Conservation (phyloP, 1,284 basidiomycete genomes). For the Athelia sp. region DNA sequence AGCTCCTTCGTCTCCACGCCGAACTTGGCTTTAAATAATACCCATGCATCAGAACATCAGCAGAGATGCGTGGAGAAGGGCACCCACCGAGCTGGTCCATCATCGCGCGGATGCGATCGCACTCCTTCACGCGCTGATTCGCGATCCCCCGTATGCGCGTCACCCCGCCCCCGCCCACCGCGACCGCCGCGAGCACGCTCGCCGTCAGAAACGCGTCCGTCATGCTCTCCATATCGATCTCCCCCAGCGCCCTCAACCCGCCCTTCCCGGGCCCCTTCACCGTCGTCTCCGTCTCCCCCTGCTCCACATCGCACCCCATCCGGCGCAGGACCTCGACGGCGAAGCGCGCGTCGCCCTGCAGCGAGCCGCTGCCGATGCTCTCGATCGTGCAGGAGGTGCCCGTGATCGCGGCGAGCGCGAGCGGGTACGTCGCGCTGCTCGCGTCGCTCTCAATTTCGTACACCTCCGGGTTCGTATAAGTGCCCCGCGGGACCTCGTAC, state of each 20-base stretch:
- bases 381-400: slow-evolving; percentile 91
- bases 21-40: slow-evolving; percentile 89
- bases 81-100: slow-evolving; percentile 84
- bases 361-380: slow-evolving; percentile 86
- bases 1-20: slow-evolving; percentile 91
- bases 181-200: slow-evolving; percentile 86
- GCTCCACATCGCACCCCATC: slow-evolving; percentile 92
- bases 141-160: slow-evolving; percentile 94
- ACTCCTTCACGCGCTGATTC: slow-evolving; percentile 98
- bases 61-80: neutral
- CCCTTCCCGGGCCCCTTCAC: slow-evolving; percentile 87
- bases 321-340: slow-evolving; percentile 89
- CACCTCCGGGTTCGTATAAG: slow-evolving; percentile 73
- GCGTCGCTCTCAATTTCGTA: slow-evolving; percentile 98
- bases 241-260: slow-evolving; percentile 76
- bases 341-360: slow-evolving; percentile 96
- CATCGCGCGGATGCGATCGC: slow-evolving; percentile 96
- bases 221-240: slow-evolving; percentile 99
- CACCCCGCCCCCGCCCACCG: slow-evolving; percentile 50
- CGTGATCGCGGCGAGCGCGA: slow-evolving; percentile 95
- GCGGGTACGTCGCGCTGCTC: slow-evolving; percentile 93
- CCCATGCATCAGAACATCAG: neutral
- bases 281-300: slow-evolving; percentile 88
- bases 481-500: slow-evolving; percentile 84
- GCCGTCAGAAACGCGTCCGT: slow-evolving; percentile 99